phyloP scores from a whole-genome alignment of 345 rosid species.

The Laguncularia racemosa region DNA sequence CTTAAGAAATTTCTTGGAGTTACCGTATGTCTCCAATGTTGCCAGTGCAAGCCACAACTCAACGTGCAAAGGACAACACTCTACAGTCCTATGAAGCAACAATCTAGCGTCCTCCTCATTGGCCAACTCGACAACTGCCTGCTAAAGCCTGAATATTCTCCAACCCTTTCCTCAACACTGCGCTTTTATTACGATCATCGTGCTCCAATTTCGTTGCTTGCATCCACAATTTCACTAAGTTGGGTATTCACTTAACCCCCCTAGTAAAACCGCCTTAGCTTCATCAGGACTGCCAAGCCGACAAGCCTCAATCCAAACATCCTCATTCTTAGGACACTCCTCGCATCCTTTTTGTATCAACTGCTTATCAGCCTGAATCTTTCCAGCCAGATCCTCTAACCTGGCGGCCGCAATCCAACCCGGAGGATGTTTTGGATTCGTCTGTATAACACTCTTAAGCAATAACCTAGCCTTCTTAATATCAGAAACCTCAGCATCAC shows the following conservation, averaged over 20 bases:
- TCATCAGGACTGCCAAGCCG: constrained; percentile 79
- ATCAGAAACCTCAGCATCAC: constrained; percentile 91
- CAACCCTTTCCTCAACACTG: constrained; percentile 79
- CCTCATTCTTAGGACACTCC: constrained; percentile 87
- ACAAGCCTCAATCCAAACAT: constrained; percentile 94
- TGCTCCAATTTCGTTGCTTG: constrained; percentile 88
- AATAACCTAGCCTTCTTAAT: constrained; percentile 86
- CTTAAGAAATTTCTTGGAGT: constrained; percentile 70
- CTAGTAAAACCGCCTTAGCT: constrained; percentile 81
- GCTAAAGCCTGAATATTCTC: constrained; percentile 89
- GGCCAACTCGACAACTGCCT: constrained; percentile 78
- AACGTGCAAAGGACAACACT: constrained; percentile 83
- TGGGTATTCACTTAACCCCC: constrained; percentile 79
- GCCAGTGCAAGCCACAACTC: constrained; percentile 92
- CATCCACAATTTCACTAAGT: constrained; percentile 83
- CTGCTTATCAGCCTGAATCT: constrained; percentile 69
- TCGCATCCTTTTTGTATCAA: constrained; percentile 83
- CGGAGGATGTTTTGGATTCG: constrained; percentile 89
- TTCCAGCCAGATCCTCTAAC: constrained; percentile 94
- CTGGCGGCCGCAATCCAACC: constrained; percentile 98
- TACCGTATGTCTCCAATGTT: constrained; percentile 68
- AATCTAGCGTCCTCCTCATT: constrained; percentile 70
- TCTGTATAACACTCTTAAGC: constrained; percentile 78
- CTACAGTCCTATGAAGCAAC: constrained; percentile 82
- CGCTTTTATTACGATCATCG: constrained; percentile 61